A percentile compares a stretch with the other conserved stretches of the same genome.
Conservation (phyloP, 1,284 basidiomycete genomes). For the Cutaneotrichosporon spelunceum region DNA sequence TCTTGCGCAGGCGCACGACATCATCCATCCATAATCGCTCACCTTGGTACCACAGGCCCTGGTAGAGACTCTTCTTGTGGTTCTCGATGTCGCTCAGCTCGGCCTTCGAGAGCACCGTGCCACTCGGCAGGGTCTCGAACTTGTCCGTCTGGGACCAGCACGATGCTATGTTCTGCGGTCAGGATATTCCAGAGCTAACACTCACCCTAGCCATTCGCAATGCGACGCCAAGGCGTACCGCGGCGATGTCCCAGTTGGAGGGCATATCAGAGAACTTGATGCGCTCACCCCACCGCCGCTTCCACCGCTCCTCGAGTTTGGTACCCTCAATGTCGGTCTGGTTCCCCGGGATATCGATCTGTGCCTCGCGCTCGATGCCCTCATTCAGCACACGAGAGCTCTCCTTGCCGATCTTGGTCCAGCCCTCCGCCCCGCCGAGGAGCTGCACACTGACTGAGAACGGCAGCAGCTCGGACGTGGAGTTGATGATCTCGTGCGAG, state of each 20-base stretch:
- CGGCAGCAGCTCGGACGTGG: constrained; percentile 34
- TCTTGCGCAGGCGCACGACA: constrained; percentile 62
- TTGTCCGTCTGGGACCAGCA: constrained; percentile 44
- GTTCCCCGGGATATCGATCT: constrained; percentile 16
- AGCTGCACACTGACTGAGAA: constrained; percentile 35
- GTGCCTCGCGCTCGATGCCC: constrained; percentile 27
- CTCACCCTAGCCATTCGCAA: constrained; percentile 37
- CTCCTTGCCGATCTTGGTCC: constrained; percentile 32
- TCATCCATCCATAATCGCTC: constrained; percentile 86
- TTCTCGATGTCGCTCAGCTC: constrained; percentile 29
- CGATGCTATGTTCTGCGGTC: constrained; percentile 30
- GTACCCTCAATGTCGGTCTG: constrained; percentile 19
- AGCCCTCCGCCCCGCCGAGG: constrained; percentile 32
- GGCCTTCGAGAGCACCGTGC: constrained; percentile 18
- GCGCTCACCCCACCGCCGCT: constrained; percentile 30
- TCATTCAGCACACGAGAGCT: constrained; percentile 28
- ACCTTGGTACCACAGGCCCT: constrained; percentile 82
- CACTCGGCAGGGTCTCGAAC: constrained; percentile 28
- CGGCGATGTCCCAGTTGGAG: constrained; percentile 30
- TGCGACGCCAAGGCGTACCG: constrained; percentile 34
- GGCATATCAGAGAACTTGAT: constrained; percentile 34
- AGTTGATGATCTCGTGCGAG: constrained; percentile 24
- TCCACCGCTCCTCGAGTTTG: constrained; percentile 31
- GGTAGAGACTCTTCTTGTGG: constrained; percentile 46
- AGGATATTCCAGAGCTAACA: constrained; percentile 4